These are phyloP conservation scores for Rubia peregrina DNA, from an alignment of 305 asterid species.

Conservation along the genomic window DNA sequence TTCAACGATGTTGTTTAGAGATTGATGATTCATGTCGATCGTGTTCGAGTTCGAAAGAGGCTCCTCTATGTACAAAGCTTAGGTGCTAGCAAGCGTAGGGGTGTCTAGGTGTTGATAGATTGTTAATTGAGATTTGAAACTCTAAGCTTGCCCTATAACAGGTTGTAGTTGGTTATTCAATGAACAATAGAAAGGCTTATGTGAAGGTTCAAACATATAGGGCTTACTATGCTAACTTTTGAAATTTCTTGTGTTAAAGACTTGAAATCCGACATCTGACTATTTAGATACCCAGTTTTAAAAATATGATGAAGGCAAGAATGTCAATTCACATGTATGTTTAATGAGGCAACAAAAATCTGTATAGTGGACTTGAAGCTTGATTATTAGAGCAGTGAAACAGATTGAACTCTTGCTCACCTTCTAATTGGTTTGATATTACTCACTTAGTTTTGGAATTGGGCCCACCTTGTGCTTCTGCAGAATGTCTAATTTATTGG, in stretches of 20 bases:
- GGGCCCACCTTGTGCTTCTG: slow-evolving; percentile 3
- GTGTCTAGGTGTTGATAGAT: neutral
- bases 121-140: neutral
- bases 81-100: neutral
- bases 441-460: neutral
- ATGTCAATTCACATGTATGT: neutral
- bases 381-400: neutral
- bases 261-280: neutral
- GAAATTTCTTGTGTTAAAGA: neutral
- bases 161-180: neutral
- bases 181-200: neutral
- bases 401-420: neutral
- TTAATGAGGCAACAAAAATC: neutral
- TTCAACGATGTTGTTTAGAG: neutral
- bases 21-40: neutral
- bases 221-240: neutral
- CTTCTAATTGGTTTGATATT: neutral
- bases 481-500: neutral
- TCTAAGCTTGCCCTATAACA: neutral
- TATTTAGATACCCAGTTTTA: no score
- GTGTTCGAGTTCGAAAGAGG: neutral
- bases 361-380: neutral
- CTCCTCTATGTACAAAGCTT: no score
- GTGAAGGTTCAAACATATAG: neutral
- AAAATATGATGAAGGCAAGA: neutral